Percentiles rank a stretch among this genome's conserved stretches.
These are phyloP conservation scores for Xylaria arbuscula DNA, from an alignment of 2,329 filamentous ascomycete genomes.

Conservation along the genomic window DNA sequence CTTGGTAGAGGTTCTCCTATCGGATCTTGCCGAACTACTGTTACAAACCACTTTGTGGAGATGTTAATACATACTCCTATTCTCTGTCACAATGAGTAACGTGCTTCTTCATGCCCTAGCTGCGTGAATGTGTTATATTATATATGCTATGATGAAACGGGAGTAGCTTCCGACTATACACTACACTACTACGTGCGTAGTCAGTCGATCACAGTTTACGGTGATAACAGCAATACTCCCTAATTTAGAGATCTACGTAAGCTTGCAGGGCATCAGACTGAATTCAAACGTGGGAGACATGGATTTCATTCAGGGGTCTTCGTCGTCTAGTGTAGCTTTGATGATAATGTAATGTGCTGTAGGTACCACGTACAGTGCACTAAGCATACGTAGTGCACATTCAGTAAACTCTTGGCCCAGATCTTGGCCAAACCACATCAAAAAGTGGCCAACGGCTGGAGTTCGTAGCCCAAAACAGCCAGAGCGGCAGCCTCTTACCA, in stretches of 20 bases:
- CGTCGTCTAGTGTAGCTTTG: neutral
- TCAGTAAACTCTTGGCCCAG: neutral
- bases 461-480: neutral
- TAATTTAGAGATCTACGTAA: constrained; percentile 15
- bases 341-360: neutral
- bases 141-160: neutral
- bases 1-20: neutral
- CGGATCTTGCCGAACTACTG: neutral
- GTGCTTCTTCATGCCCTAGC: neutral
- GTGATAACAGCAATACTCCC: too few species aligned
- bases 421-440: constrained; percentile 6
- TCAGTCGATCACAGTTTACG: too few species aligned
- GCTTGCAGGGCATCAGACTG: constrained; percentile 12
- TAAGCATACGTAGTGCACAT: neutral
- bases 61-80: neutral
- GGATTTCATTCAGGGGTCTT: constrained; percentile 15
- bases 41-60: neutral
- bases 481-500: neutral
- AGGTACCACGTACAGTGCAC: neutral
- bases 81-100: neutral
- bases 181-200: constrained; percentile 2
- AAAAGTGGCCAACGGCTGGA: neutral
- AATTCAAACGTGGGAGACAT: constrained; percentile 15
- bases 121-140: neutral
- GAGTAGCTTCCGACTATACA: constrained; percentile 2